Evolutionary conservation across 2,329 filamentous ascomycete species (phyloP), one percentile per base, ranked within the genome.

Genomic region (Hypocrella siamensis): DNA sequence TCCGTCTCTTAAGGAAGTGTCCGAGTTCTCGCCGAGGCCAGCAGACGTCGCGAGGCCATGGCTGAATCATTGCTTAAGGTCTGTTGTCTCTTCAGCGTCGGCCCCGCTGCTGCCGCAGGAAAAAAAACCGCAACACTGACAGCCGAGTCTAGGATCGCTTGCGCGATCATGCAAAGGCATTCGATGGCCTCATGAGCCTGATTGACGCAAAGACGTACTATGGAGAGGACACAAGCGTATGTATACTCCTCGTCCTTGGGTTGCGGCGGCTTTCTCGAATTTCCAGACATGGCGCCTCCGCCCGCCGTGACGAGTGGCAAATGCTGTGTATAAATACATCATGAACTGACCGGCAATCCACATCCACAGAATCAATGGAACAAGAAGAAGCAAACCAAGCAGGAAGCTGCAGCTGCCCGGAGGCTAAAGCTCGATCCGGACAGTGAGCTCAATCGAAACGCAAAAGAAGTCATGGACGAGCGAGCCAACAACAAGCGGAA

Each of bases 361-460:
- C n/a, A n/a, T n/a, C n/a, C n/a, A n/a, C 48, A 93, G 84, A 80
- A 90, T 46, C 84, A 94, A 76, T 93, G 85, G 84, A 52, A 75
- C 53, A 79, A 79, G 50, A 93, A 90, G 60, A 96, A 96, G 63
- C 86, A 96, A 60, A 88, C 84, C 31, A 93, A 93, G 53, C 80
- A 84, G 54, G 71, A 93, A 55, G 82, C 82, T 37, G 73, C 75
- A 39, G 76, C 79, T 42, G 81, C 84, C 34, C 85, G 85, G 59
- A 71, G 78, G 49, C 83, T 80, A 37, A 96, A 94, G 60, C 69
- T 96, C 26, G 83, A 96, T 47, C 86, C 90, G 17, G 83, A 88
- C 42, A 85, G 84, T 48, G 76, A 79, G 39, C 53, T 68, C 42
- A 90, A 92, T 63, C 63, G 61, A 40, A 90, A 75, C 41, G 88